Evolutionary conservation across 148 eudicot species (phyloP), one percentile per base, ranked within the genome.

Genomic region (Pharnaceum exiguum): DNA sequence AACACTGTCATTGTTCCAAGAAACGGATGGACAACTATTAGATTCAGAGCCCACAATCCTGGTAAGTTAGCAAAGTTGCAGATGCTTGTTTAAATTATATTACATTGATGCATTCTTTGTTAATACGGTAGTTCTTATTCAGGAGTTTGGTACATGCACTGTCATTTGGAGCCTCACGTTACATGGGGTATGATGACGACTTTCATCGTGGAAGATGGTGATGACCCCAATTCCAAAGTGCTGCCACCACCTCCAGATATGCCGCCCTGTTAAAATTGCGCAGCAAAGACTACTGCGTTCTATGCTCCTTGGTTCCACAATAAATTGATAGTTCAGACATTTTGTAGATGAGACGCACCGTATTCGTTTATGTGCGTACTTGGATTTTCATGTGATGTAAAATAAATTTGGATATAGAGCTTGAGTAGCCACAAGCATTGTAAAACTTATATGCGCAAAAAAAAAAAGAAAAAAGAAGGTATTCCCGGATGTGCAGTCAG

Each of bases 131-230:
- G 11, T 1, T 2, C 5, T 33, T 46, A 6, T 44, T n/a, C 71
- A 74, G 74, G 78, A 43, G 78, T 69, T 13, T 74, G 74, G 78
- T 74, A 58, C 47, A 37, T 69, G 62, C 74, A 69, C 12, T 73
- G 78, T 51, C 78, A 74, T 46, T 10, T 74, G 5, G 78, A 74
- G 31, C 58, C 71, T 2, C 78, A 74, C 42, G 24, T 53, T 10
- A 59, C 71, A 23, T 72, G 76, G 76, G 76, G 76, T 9, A 59
- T 72, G 71, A 72, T 65, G 66, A 66, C 71, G 0, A 33, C 59
- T 6, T 60, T 72, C 67, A 70, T 69, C 26, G 65, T 69, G 31
- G 47, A 65, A 59, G 56, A 74, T 27, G 74, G 78, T 22, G 29
- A 19, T 10, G 59, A 46, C 58, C 15, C 7, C 1, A 15, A 51